Percentiles rank a stretch among this genome's conserved stretches.
Conservation (phyloP, 805 yeast species). For the Sungouiella thailandica region DNA sequence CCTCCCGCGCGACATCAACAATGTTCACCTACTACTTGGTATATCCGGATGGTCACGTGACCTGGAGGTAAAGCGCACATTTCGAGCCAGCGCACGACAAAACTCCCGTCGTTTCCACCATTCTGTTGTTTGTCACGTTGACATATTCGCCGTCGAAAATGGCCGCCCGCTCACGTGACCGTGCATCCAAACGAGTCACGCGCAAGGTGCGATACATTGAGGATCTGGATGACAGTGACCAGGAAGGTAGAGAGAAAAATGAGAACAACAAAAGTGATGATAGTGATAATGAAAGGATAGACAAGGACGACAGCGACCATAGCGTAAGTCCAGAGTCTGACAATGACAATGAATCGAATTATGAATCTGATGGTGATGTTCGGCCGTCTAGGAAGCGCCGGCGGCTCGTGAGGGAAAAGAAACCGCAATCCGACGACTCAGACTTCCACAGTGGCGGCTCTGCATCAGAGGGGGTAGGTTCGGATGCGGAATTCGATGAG, state of each 20-base stretch:
- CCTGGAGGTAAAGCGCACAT: too few relatives aligned
- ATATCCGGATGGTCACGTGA: too few relatives aligned
- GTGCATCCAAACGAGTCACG: constrained; percentile 5
- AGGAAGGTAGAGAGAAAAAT: too few relatives aligned
- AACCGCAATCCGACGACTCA: constrained; percentile 14
- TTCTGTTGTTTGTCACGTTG: constrained; percentile 12
- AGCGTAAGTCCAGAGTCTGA: constrained; percentile 5
- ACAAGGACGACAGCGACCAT: neutral
- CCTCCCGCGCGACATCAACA: too few relatives aligned
- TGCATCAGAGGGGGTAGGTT: constrained; percentile 7
- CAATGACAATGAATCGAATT: constrained; percentile 8
- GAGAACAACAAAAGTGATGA: neutral
- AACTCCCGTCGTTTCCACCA: too few relatives aligned
- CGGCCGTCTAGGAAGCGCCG: constrained; percentile 12
- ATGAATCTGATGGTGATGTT: constrained; percentile 8
- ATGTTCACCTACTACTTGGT: too few relatives aligned
- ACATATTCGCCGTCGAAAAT: constrained; percentile 11
- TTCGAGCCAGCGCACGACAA: too few relatives aligned
- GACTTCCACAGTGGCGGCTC: constrained; percentile 13
- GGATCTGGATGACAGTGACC: constrained; percentile 10
- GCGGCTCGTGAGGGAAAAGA: too few relatives aligned
- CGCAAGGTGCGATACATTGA: constrained; percentile 10
- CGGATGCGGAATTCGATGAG: constrained; percentile 13
- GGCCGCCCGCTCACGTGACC: constrained; percentile 10
- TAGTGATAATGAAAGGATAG: neutral